phyloP scores from a whole-genome alignment of 495 filamentous ascomycete genomes.

The Penicillium cataractarum region DNA sequence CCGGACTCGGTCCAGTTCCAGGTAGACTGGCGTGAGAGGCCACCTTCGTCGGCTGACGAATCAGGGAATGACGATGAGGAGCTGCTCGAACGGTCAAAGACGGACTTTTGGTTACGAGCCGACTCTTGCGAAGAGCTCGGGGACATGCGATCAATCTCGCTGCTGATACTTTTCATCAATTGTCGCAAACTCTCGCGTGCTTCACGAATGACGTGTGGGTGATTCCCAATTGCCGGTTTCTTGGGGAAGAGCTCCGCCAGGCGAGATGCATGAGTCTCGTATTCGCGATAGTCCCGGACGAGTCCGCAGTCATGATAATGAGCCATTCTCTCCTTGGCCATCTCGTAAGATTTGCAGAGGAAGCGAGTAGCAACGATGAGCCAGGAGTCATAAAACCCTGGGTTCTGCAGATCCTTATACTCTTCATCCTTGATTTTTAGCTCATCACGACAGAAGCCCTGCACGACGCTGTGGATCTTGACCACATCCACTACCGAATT shows the following conservation, averaged over 20 bases:
- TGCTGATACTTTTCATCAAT: conserved; percentile 55
- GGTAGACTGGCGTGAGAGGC: conserved; percentile 37
- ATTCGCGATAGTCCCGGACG: conserved; percentile 72
- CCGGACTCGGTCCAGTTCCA: conserved; percentile 37
- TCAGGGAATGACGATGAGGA: conserved; percentile 55
- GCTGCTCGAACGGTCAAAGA: conserved; percentile 74
- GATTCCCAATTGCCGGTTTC: conserved; percentile 35
- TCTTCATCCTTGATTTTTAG: conserved; percentile 60
- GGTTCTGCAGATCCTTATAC: conserved; percentile 35
- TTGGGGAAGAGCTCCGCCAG: conserved; percentile 49
- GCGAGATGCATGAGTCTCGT: conserved; percentile 66
- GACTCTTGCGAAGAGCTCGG: conserved; percentile 54
- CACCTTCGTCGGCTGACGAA: conserved; percentile 40
- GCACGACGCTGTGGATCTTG: conserved; percentile 76
- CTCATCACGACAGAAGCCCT: conserved; percentile 75
- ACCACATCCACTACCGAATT: conserved; percentile 65
- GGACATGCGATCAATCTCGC: conserved; percentile 59
- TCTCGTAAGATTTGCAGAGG: conserved; percentile 65
- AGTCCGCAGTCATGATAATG: conserved; percentile 59
- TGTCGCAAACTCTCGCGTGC: conserved; percentile 51
- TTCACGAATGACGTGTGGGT: conserved; percentile 32
- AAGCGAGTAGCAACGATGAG: conserved; percentile 61
- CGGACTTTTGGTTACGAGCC: conserved; percentile 59
- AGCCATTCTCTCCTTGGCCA: conserved; percentile 60
- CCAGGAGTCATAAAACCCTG: conserved; percentile 58